Base-by-base conservation (phyloP, 768 basidiomycete genomes). In the Trametes sanguinea region DNA sequence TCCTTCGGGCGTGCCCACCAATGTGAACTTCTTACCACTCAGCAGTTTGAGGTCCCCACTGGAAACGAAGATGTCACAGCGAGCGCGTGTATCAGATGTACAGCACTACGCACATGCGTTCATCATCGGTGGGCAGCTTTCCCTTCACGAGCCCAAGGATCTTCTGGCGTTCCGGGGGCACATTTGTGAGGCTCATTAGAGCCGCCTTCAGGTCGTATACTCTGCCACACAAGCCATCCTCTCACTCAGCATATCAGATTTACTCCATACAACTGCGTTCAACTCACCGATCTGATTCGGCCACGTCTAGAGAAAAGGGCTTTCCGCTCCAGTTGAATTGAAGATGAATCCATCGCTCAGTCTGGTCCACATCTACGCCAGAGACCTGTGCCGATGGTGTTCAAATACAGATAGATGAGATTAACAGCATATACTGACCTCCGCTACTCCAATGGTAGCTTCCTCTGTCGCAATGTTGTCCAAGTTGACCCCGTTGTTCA, bases 81-180 rank as follows among this genome's bases (percentile, higher is more conserved):
- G 2, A 16, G 2, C 30, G 30, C 16, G 30, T 50, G 48, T 22
- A 29, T 14, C 16, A 22, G 6, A 4, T 4, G 32, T n/a, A 51
- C 11, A 27, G 30, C n/a, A 17, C 54, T 17, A 69, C 77, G 53
- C 68, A 76, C 87, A 93, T 85, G 58, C 82, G 80, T 57, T 76
- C 85, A 62, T 90, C 84, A 67, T 95, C 92, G 2, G 83, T 79
- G 6, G 92, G 91, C 7, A 93, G 74, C 72, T 90, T 94, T 30
- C 90, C 90, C 69, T 91, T 93, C 33, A 89, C 86, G 29, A 96
- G 75, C 0, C 93, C 93, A 33, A 95, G 79, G 57, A 95, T 87
- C 77, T 96, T 95, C 77, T 95, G 92, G 6, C 92, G 80, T 68
- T 90, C 91, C 30, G 85, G 83, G 10, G 93, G 92, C 3, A 96